phyloP scores from a whole-genome alignment of 371 early-diverging fungal species.

The Mortierella sp. region DNA sequence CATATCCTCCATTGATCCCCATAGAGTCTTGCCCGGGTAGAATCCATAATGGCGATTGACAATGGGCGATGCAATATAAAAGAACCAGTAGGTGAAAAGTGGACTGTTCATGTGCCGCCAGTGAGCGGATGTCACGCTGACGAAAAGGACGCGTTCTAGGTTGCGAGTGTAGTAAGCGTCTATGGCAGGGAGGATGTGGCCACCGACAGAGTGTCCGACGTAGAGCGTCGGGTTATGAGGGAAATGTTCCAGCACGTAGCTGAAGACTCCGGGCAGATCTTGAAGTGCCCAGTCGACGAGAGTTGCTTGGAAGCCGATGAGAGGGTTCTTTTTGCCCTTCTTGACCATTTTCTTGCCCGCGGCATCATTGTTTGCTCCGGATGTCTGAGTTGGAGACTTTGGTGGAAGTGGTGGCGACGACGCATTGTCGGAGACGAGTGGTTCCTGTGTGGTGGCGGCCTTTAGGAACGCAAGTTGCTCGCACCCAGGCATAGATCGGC shows the following conservation, averaged over 20 bases:
- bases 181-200: conserved; percentile 41
- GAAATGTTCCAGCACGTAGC: conserved; percentile 30
- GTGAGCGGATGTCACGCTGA: conserved; percentile 48
- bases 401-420: conserved; percentile 26
- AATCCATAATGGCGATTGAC: conserved; percentile 41
- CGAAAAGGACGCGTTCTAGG: conserved; percentile 43
- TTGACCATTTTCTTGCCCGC: background rate
- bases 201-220: conserved; percentile 54
- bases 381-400: conserved; percentile 4
- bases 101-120: conserved; percentile 48
- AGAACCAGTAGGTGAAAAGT: conserved; percentile 51
- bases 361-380: background rate
- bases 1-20: conserved; percentile 53
- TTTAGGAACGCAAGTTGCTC: conserved; percentile 31
- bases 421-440: background rate
- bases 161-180: conserved; percentile 51
- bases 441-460: conserved; percentile 12
- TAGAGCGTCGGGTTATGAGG: conserved; percentile 43
- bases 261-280: conserved; percentile 53
- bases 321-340: conserved; percentile 38
- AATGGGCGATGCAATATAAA: conserved; percentile 40
- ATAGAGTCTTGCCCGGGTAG: conserved; percentile 52
- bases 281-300: conserved; percentile 49
- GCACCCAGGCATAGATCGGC: conserved; percentile 48
- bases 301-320: conserved; percentile 54